A percentile compares a stretch with the other conserved stretches of the same genome.
phyloP scores from a whole-genome alignment of 352 stramenopile genomes.

The Aphanomyces stellatus region DNA sequence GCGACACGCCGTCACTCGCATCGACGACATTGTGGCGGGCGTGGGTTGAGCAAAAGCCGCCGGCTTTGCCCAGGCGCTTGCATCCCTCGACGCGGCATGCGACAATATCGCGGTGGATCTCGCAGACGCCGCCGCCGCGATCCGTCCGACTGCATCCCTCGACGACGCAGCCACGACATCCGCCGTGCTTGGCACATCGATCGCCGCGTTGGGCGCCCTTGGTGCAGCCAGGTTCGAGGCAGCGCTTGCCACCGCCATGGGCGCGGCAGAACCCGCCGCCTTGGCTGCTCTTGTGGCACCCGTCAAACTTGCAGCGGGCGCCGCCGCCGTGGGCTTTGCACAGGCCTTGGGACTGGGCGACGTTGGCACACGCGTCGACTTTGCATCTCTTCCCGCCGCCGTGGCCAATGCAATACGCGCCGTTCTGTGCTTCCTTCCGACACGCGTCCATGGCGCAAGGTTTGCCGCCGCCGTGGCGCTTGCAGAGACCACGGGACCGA shows the following conservation, averaged over 20 bases:
- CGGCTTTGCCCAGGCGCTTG: slow-evolving; percentile 78
- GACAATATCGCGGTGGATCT: slow-evolving; percentile 66
- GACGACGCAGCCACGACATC: slow-evolving; percentile 80
- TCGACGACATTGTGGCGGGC: not conserved
- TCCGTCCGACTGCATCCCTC: slow-evolving; percentile 73
- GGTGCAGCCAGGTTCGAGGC: slow-evolving; percentile 53
- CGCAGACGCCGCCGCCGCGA: slow-evolving; percentile 71
- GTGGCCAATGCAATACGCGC: slow-evolving; percentile 80
- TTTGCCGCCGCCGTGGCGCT: slow-evolving; percentile 74
- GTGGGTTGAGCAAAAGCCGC: slow-evolving; percentile 50
- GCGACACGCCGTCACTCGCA: no score
- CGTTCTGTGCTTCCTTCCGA: slow-evolving; percentile 82
- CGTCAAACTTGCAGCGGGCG: slow-evolving; percentile 69
- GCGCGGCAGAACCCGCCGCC: slow-evolving; percentile 64
- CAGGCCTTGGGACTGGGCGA: slow-evolving; percentile 71
- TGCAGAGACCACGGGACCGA: slow-evolving; percentile 80
- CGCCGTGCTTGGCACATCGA: slow-evolving; percentile 74
- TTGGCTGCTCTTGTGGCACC: slow-evolving; percentile 78
- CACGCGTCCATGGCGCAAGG: slow-evolving; percentile 78
- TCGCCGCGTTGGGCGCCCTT: slow-evolving; percentile 77
- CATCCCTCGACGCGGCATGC: slow-evolving; percentile 76
- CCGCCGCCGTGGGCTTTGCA: slow-evolving; percentile 84
- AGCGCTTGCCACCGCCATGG: slow-evolving; percentile 72
- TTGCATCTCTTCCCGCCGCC: slow-evolving; percentile 83
- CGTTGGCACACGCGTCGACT: slow-evolving; percentile 66